Evolutionary conservation across 1,284 basidiomycete genomes (phyloP).

Genomic region (Papiliotrema fonsecae): DNA sequence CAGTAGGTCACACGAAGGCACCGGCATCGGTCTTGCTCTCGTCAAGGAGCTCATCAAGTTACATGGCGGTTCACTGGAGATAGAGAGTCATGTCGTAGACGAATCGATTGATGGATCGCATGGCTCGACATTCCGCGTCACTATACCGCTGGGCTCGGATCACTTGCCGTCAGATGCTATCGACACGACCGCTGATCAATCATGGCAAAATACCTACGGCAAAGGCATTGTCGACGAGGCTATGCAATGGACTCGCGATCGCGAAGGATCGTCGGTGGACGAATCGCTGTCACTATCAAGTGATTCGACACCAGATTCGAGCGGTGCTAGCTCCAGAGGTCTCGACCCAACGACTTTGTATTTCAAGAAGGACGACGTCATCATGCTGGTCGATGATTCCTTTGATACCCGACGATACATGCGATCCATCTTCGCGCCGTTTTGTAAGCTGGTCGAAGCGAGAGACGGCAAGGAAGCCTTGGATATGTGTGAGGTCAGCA

Average conservation of each 20-base stretch:
- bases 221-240: slow-evolving; percentile 42
- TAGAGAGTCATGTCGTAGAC: slow-evolving; percentile 37
- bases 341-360: slow-evolving; percentile 40
- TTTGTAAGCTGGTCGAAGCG: slow-evolving; percentile 48
- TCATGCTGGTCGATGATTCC: slow-evolving; percentile 43
- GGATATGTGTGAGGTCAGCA: slow-evolving; percentile 25
- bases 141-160: slow-evolving; percentile 35
- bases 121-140: slow-evolving; percentile 40
- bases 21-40: slow-evolving; percentile 44
- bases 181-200: slow-evolving; percentile 7
- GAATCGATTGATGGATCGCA: slow-evolving; percentile 38
- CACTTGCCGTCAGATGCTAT: slow-evolving; percentile 39
- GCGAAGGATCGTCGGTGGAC: slow-evolving; percentile 12
- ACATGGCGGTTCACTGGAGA: slow-evolving; percentile 47
- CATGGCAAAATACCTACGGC: slow-evolving; percentile 21
- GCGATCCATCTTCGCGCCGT: slow-evolving; percentile 40
- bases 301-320: slow-evolving; percentile 13
- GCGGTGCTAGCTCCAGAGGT: slow-evolving; percentile 21
- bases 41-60: slow-evolving; percentile 47
- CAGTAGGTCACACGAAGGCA: slow-evolving; percentile 44
- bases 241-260: slow-evolving; percentile 37
- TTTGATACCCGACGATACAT: slow-evolving; percentile 40
- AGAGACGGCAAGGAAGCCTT: slow-evolving; percentile 46
- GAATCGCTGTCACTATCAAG: slow-evolving; percentile 13
- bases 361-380: slow-evolving; percentile 41